Base-by-base conservation (phyloP, 345 rosid species). In the Corchorus olitorius region DNA sequence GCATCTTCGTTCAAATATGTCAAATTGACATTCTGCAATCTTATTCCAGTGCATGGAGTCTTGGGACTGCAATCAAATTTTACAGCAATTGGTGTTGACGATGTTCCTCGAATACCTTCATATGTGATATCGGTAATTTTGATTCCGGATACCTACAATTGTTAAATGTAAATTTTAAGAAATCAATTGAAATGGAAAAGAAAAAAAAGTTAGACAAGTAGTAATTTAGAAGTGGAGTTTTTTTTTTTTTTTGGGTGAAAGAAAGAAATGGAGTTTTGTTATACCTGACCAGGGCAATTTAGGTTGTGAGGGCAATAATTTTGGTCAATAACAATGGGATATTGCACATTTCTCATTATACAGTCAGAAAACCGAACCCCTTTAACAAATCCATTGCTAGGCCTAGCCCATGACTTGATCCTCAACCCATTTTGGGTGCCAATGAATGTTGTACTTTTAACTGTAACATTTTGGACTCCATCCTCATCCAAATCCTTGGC, bases 371-470 rank as follows among this genome's bases (percentile, higher is more conserved):
- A 89, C 35, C 79, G 75, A 77, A 88, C 75, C 17, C 84, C 80
- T 43, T 65, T 73, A 0, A 86, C 91, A 41, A 86, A 89, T 0
- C 95, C 91, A 5, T 41, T 84, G 69, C 94, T 89, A 2, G 84
- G 80, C 16, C 87, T 85, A 8, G 88, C 91, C 93, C 94, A 89
- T 4, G 91, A 85, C 66, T 89, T 89, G 61, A 91, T 86, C 63
- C 91, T 78, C 5, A 91, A 3, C 5, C 95, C 93, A 75, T 86
- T 91, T 72, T 80, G 76, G 0, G 93, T 83, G 10, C 84, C 78
- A 19, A 53, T 22, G 14, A 91, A 89, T 22, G 68, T 58, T 9
- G 86, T 80, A 2, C 59, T 84, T 17, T 70, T 79, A 3, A 90
- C 88, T 0, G 88, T 84, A 64, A 89, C 83, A 48, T 89, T 87